Evolutionary conservation across 2,329 filamentous ascomycete genomes (phyloP), one percentile per base, ranked within the genome.

Genomic region (Venturia asperata): DNA sequence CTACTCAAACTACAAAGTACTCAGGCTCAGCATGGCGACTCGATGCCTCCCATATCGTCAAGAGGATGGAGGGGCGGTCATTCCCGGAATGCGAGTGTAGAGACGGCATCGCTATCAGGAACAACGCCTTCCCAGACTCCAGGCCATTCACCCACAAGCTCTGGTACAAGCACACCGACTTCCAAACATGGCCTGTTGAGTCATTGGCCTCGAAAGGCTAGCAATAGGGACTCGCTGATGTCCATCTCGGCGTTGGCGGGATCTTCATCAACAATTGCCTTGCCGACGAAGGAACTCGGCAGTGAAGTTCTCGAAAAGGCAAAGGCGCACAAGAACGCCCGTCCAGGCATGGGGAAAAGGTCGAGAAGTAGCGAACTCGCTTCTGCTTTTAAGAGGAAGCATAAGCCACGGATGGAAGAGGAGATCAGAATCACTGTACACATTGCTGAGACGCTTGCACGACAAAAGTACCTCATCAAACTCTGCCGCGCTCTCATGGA

Each of bases 401-500:
- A 58, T 27, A 65, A 65, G 13, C 52, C 39, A n/a, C 45, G 49
- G 13, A 43, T 39, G 10, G 79, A 80, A 63, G 78, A 85, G 19
- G 80, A 85, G 67, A 81, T 83, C 55, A 78, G 80, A 65, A 84
- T 87, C 69, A 85, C 83, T 3, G 79, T 84, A 4, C 83, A 87
- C 71, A 83, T 88, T 67, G 83, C 83, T 15, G 83, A 85, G 66
- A 92, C 89, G 19, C 82, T 96, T 24, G 86, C 87, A 43, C 85
- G 92, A 2, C 92, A 96, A 70, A 84, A 85, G 64, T 97, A 96
- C 73, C 82, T 97, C 15, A 83, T 92, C 64, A 91, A 90, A 74
- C 83, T 97, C 47, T 96, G 92, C 73, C 85, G 87, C 49, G 90
- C 90, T 1, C 79, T 97, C 66, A 97, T 97, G 92, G 82, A 86